These are phyloP conservation scores for Crepidotus variabilis DNA, from an alignment of 768 basidiomycete genomes.

Conservation along the genomic window DNA sequence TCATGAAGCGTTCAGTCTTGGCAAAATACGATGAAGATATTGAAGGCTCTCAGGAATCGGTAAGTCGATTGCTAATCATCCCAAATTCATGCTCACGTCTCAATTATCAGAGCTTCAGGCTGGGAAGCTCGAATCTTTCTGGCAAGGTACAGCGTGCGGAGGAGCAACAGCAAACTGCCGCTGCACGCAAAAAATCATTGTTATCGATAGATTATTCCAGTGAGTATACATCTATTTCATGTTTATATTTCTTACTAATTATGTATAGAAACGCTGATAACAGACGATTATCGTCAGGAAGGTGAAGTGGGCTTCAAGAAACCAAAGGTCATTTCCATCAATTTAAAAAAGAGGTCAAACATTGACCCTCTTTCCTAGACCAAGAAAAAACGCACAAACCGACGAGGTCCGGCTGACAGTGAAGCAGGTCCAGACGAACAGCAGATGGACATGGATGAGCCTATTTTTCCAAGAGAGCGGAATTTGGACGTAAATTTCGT, in stretches of 20 bases:
- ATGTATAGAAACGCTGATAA: slow-evolving; percentile 73
- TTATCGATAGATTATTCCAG: slow-evolving; percentile 88
- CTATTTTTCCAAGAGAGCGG: slow-evolving; percentile 61
- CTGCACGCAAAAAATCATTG: slow-evolving; percentile 74
- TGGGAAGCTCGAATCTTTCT: slow-evolving; percentile 60
- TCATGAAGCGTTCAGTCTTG: slow-evolving; percentile 73
- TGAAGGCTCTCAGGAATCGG: slow-evolving; percentile 67
- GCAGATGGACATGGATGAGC: slow-evolving; percentile 80
- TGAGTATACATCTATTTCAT: slow-evolving; percentile 36
- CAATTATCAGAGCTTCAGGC: slow-evolving; percentile 72
- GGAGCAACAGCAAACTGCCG: slow-evolving; percentile 48
- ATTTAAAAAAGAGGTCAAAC: background rate
- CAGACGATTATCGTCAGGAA: slow-evolving; percentile 85
- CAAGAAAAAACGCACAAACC: slow-evolving; percentile 86
- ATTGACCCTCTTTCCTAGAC: slow-evolving; percentile 44
- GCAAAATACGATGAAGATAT: slow-evolving; percentile 94
- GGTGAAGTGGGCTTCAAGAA: slow-evolving; percentile 96
- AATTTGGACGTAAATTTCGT: slow-evolving; percentile 88
- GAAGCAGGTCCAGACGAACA: slow-evolving; percentile 37
- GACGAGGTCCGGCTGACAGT: slow-evolving; percentile 51
- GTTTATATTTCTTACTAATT: slow-evolving; percentile 11
- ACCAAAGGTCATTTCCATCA: slow-evolving; percentile 56
- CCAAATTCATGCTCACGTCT: background rate
- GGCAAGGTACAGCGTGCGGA: slow-evolving; percentile 36
- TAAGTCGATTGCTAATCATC: slow-evolving; percentile 26